A percentile compares a stretch with the other conserved stretches of the same genome.
Conservation (phyloP, 1,284 basidiomycete genomes). For the Fomitiporia mediterranea region DNA sequence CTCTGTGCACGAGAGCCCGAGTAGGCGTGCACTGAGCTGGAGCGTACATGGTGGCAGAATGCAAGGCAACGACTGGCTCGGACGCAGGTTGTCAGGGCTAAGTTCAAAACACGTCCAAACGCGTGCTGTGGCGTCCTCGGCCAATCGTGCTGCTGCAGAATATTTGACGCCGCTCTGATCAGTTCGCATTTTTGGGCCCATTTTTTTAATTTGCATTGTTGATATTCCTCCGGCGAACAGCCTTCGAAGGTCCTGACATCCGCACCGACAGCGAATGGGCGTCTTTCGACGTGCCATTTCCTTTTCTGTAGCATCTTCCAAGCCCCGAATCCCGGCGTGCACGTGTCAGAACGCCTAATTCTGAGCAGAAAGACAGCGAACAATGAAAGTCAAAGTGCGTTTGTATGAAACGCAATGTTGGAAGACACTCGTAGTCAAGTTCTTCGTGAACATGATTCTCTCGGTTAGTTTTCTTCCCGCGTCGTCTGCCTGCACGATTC, state of each 20-base stretch:
- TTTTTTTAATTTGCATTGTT: constrained; percentile 1
- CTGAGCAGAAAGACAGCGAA: background rate
- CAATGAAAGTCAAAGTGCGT: constrained; percentile 3
- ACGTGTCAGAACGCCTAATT: background rate
- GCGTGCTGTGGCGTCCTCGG: constrained; percentile 6
- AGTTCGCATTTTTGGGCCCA: background rate
- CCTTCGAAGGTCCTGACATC: constrained; percentile 2
- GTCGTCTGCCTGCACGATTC: background rate
- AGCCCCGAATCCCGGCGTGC: background rate
- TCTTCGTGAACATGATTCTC: background rate
- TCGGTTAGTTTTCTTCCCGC: background rate
- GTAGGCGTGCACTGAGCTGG: background rate
- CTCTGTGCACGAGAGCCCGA: background rate
- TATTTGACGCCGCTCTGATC: constrained; percentile 2
- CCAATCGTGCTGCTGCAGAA: background rate
- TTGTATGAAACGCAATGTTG: constrained; percentile 9
- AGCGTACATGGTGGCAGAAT: background rate
- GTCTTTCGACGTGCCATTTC: constrained; percentile 4
- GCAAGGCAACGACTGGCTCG: background rate
- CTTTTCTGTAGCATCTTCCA: constrained; percentile 5
- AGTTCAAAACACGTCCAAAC: background rate
- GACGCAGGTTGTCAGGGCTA: background rate
- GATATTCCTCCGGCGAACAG: background rate
- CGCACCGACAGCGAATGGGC: background rate
- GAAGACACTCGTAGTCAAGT: background rate